Evolutionary conservation across 2,329 filamentous ascomycete species (phyloP).

Genomic region (Hirsutella minnesotensis): DNA sequence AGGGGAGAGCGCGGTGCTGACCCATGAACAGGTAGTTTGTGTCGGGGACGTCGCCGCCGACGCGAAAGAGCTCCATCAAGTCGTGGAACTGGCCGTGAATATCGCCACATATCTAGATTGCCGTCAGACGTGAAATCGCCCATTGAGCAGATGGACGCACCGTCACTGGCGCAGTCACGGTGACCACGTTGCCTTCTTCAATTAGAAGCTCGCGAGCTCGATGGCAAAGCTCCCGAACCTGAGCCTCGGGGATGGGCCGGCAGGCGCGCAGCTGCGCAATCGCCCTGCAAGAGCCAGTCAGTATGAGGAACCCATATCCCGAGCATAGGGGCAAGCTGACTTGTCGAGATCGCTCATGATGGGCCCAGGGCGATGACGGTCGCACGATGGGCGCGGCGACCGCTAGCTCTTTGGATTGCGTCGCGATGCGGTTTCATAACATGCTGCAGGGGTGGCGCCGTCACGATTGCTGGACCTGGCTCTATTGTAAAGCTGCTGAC

Average conservation of each 20-base stretch:
- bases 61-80: conserved; percentile 90
- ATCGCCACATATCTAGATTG: conserved; percentile 72
- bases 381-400: conserved; percentile 11
- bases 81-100: conserved; percentile 97
- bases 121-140: conserved; percentile 3
- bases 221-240: conserved; percentile 94
- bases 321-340: conserved; percentile 41
- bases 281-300: conserved; percentile 43
- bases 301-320: background rate
- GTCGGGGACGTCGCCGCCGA: conserved; percentile 86
- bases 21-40: conserved; percentile 98
- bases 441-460: conserved; percentile 10
- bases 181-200: conserved; percentile 95
- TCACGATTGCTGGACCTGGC: background rate
- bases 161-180: conserved; percentile 88
- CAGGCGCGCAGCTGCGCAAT: conserved; percentile 94
- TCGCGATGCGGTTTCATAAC: conserved; percentile 10
- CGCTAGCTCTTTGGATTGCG: conserved; percentile 7
- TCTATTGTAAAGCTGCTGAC: too few relatives aligned
- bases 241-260: conserved; percentile 85
- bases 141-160: conserved; percentile 30
- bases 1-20: conserved; percentile 21
- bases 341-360: conserved; percentile 89
- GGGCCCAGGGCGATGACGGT: conserved; percentile 6
- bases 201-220: conserved; percentile 93